A percentile compares a stretch with the other conserved stretches of the same genome.
These are phyloP conservation scores for Umbilicus rupestris DNA, from an alignment of 164 flowering plant genomes.

Conservation along the genomic window DNA sequence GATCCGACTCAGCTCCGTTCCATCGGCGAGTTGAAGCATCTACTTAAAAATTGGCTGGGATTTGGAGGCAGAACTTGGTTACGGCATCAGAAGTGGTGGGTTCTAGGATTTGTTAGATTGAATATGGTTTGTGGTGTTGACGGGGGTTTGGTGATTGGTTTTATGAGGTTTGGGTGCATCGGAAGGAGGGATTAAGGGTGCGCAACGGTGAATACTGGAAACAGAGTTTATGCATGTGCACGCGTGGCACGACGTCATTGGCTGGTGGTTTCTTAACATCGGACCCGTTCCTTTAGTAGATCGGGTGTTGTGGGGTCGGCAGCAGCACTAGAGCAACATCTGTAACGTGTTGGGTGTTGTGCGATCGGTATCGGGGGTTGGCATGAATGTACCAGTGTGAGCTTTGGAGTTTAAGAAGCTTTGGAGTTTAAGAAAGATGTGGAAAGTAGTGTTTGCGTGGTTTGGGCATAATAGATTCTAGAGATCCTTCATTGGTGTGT, in stretches of 20 bases:
- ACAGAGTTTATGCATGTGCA: conserved; percentile 56
- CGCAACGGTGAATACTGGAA: conserved; percentile 44
- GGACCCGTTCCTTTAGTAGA: conserved; percentile 33
- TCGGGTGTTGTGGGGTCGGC: no score
- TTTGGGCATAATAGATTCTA: no score
- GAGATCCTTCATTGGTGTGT: no score
- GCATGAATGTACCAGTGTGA: no score
- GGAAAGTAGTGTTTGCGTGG: no score
- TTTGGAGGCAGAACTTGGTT: conserved; percentile 7
- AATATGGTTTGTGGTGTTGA: conserved; percentile 24
- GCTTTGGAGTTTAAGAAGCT: no score
- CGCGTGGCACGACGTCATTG: conserved; percentile 31
- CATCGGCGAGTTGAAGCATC: conserved; percentile 10
- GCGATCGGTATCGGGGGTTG: no score
- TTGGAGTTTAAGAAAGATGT: no score
- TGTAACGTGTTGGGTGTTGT: no score
- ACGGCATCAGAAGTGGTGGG: conserved; percentile 3
- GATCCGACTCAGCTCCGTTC: conserved; percentile 18
- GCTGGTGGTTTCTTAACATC: conserved; percentile 18
- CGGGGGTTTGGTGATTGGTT: conserved; percentile 5
- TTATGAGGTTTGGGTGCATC: conserved; percentile 15
- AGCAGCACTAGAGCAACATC: no score
- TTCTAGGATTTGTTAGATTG: conserved; percentile 12
- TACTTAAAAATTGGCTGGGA: neutral
- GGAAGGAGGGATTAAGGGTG: conserved; percentile 23